A percentile compares a stretch with the other conserved stretches of the same genome.
Conservation (phyloP, 345 rosid genomes). For the Eucalyptus polyanthemos region DNA sequence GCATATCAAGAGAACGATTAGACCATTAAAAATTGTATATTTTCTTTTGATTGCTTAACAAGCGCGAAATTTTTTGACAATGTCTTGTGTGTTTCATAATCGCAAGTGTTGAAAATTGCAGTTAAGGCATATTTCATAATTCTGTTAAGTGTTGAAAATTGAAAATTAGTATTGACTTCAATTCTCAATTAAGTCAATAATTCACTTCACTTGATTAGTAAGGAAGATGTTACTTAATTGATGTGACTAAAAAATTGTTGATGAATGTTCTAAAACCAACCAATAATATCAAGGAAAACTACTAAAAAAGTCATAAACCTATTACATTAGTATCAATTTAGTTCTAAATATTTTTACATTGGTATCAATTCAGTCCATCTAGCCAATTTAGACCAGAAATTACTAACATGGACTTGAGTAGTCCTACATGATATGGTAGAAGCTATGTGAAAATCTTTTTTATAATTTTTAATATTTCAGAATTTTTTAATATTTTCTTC, state of each 20-base stretch:
- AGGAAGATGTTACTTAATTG: not conserved
- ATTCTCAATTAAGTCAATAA: not conserved
- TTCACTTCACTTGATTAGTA: not conserved
- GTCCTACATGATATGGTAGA: rapidly evolving
- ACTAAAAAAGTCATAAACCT: rapidly evolving
- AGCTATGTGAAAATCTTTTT: rapidly evolving
- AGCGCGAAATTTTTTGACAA: rapidly evolving
- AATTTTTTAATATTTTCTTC: too few relatives aligned
- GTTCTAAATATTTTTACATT: too few relatives aligned
- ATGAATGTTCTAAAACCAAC: not conserved
- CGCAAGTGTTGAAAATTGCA: too few relatives aligned
- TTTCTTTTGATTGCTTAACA: too few relatives aligned
- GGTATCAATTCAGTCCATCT: rapidly evolving
- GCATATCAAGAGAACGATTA: too few relatives aligned
- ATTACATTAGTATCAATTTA: rapidly evolving
- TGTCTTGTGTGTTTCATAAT: too few relatives aligned
- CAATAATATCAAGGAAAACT: too few relatives aligned
- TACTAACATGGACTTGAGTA: rapidly evolving
- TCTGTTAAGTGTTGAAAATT: too few relatives aligned
- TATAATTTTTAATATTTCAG: too few relatives aligned
- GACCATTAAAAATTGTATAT: too few relatives aligned
- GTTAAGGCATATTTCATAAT: too few relatives aligned
- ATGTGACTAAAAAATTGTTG: not conserved
- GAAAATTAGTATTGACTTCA: not conserved
- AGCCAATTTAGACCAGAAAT: rapidly evolving